Evolutionary conservation across 805 yeast species (phyloP), one percentile per base, ranked within the genome.

Genomic region (Barnettozyma californica): DNA sequence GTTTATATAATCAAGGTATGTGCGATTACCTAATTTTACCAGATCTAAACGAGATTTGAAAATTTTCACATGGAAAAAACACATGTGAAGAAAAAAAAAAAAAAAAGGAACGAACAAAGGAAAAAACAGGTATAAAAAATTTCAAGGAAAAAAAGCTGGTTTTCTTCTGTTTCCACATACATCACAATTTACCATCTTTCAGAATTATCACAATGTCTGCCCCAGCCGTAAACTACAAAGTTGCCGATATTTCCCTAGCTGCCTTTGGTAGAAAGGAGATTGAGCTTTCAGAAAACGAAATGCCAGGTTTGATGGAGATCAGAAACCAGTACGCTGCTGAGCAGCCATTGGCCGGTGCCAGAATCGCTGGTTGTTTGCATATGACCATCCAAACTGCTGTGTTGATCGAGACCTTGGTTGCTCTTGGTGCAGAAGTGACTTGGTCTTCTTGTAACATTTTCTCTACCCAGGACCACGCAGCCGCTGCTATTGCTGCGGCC

Each of bases 321-420:
- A 87, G 99, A 78, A 80, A 78, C 71, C 83, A 84, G 73, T 94
- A 91, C 78, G 97, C 95, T 63, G 75, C 77, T 44, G 83, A 81
- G 54, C 97, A 92, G 77, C 98, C 98, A 60, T 84, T 92, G 74
- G 87, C 87, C 74, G 99, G 98, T 65, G 98, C 99, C 61, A 85
- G 97, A 78, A 83, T 92, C 66, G 98, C 98, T 59, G 99, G 98
- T 68, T 92, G 99, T 80, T 80, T 92, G 70, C 99, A 92, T 80
- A 94, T 94, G 98, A 92, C 99, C 73, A 87, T 94, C 68, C 99
- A 92, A 79, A 94, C 99, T 66, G 99, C 98, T 62, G 98, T 92
- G 59, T 81, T 92, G 74, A 94, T 94, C 67, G 99, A 92, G 82
- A 92, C 99, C 62, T 81, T 94, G 66, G 87, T 81, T 66, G 96